Conservation (phyloP, 306 rosid genomes). For the Vigna angularis region DNA sequence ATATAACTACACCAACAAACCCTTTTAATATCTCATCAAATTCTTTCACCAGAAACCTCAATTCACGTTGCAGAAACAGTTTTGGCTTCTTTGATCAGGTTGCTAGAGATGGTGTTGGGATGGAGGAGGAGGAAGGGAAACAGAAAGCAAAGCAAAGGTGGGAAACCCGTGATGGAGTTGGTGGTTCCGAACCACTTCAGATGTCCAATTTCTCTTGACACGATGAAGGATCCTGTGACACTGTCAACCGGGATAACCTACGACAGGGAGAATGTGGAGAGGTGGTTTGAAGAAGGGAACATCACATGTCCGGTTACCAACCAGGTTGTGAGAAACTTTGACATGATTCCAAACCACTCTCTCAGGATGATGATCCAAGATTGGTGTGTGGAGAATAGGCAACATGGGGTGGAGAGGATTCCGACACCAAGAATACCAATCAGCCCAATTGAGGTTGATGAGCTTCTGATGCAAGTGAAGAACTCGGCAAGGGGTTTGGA, state of each 20-base stretch:
- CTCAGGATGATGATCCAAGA: slow-evolving; percentile 76
- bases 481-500: slow-evolving; percentile 45
- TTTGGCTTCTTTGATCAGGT: slow-evolving; percentile 25
- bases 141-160: slow-evolving; percentile 1
- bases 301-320: slow-evolving; percentile 70
- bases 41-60: slow-evolving; percentile 13
- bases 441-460: slow-evolving; percentile 50
- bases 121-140: slow-evolving; percentile 58
- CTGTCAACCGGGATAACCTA: slow-evolving; percentile 80
- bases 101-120: slow-evolving; percentile 60
- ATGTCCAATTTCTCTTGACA: slow-evolving; percentile 75
- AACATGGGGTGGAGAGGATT: slow-evolving; percentile 64
- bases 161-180: slow-evolving; percentile 46
- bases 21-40: slow-evolving; percentile 32
- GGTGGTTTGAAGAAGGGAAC: slow-evolving; percentile 77
- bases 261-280: slow-evolving; percentile 72
- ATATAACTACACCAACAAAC: slow-evolving; percentile 34
- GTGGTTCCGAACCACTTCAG: slow-evolving; percentile 64
- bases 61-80: neutral
- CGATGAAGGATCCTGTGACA: slow-evolving; percentile 89
- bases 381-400: slow-evolving; percentile 68
- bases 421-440: slow-evolving; percentile 74
- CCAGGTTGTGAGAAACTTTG: slow-evolving; percentile 58
- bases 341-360: slow-evolving; percentile 72
- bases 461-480: slow-evolving; percentile 44